Base-by-base conservation (phyloP, 1,284 basidiomycete species). In the Peniophora sp. region DNA sequence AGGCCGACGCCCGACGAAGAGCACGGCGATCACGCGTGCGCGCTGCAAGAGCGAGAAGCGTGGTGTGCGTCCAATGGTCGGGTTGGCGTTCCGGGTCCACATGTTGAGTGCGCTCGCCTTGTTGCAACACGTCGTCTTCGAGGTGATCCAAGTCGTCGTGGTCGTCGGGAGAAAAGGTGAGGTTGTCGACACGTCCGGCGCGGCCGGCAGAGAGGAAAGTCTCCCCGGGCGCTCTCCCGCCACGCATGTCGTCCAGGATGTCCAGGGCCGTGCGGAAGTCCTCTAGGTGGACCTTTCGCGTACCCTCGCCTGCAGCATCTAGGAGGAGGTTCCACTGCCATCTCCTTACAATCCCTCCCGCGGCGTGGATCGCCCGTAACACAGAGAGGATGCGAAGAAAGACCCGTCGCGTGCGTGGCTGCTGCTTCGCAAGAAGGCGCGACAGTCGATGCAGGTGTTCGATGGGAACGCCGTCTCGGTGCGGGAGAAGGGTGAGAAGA, bases 261-360 rank as follows among this genome's bases (percentile, higher is more conserved):
- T 73, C 73, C 53, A 88, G 65, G n/a, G 84, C 75, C 36, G 72
- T 68, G 51, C 74, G 70, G 63, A 83, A 84, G 52, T 86, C 80
- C 51, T 74, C 73, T 45, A 70, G 55, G 24, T 69, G 66, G 35
- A 76, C 75, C 60, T 73, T 79, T 53, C 85, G 73, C 68, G 75
- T 79, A 1, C 84, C 83, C 54, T 74, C 77, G n/a, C 81, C 85
- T 0, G 82, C 79, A 61, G 71, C 73, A 58, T 85, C 73, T 53
- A 89, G 77, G 42, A 91, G 71, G 6, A 78, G 69, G 60, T 89
- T 90, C 84, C 87, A 89, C 62, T 89, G 78, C 72, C 78, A 79
- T 14, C 69, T 57, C 53, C 73, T 69, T 35, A 88, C 62, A 11
- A 54, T 66, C 24, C 78, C 82, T 6, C 77, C 80, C 12, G 67